phyloP scores from a whole-genome alignment of 345 rosid species.

The Geranium rotundifolium region DNA sequence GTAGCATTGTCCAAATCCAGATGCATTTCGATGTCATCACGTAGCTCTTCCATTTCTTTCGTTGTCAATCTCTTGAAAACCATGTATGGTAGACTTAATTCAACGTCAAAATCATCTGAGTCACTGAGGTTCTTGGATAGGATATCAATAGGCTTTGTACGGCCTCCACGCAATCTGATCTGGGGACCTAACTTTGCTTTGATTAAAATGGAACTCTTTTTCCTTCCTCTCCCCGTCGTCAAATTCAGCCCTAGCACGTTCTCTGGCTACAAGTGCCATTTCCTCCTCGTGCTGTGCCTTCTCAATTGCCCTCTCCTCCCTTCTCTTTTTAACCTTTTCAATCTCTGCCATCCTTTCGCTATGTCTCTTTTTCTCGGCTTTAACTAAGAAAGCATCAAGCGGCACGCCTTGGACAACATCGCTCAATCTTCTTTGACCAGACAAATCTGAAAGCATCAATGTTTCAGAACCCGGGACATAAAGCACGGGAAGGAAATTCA shows the following conservation, averaged over 20 bases:
- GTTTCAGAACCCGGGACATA: too few species aligned
- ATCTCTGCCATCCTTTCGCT: slow-evolving; percentile 93
- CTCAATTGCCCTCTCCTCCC: slow-evolving; percentile 90
- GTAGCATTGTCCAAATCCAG: too few species aligned
- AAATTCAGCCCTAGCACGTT: slow-evolving; percentile 92
- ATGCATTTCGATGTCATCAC: too few species aligned
- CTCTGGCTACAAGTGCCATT: slow-evolving; percentile 89
- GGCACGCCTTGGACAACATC: slow-evolving; percentile 61
- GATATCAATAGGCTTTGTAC: slow-evolving; percentile 76
- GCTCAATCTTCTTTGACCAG: slow-evolving; percentile 89
- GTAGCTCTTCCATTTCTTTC: too few species aligned
- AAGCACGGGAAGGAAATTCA: neutral
- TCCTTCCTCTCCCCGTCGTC: slow-evolving; percentile 99
- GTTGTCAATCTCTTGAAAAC: slow-evolving; percentile 74
- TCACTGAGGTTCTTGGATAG: slow-evolving; percentile 74
- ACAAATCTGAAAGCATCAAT: slow-evolving; percentile 59
- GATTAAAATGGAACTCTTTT: slow-evolving; percentile 94
- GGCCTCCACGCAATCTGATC: slow-evolving; percentile 79
- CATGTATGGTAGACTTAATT: slow-evolving; percentile 69
- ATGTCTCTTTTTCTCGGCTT: slow-evolving; percentile 74
- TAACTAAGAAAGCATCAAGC: slow-evolving; percentile 52
- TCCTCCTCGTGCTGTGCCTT: slow-evolving; percentile 93
- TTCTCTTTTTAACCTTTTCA: slow-evolving; percentile 90
- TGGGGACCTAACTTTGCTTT: slow-evolving; percentile 92
- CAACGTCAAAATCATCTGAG: slow-evolving; percentile 73